Percentiles rank a stretch among this genome's conserved stretches.
These are phyloP conservation scores for Phytophthora europaea DNA, from an alignment of 352 stramenopile species.

Conservation along the genomic window DNA sequence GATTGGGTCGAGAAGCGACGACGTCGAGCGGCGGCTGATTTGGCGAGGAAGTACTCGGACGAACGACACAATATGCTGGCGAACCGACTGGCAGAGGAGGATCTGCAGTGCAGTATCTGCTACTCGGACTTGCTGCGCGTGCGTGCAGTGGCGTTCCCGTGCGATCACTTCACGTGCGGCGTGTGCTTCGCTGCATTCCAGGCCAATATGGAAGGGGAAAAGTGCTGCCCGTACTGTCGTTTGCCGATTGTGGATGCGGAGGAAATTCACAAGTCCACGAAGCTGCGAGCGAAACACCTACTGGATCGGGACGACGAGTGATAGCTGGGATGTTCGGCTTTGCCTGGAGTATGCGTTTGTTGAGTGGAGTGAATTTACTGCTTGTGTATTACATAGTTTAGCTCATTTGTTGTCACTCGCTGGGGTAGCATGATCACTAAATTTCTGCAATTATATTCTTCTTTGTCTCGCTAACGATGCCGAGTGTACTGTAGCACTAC, in stretches of 20 bases:
- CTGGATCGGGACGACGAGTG: conserved; percentile 40
- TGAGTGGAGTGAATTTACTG: conserved; percentile 4
- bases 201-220: conserved; percentile 55
- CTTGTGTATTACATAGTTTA: conserved; percentile 30
- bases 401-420: not conserved
- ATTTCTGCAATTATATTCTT: no score
- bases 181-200: conserved; percentile 68
- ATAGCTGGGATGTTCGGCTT: not conserved
- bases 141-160: conserved; percentile 65
- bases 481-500: no score
- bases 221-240: conserved; percentile 77
- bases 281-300: conserved; percentile 46
- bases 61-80: conserved; percentile 61
- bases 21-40: conserved; percentile 40
- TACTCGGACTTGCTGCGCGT: conserved; percentile 71
- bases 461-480: no score
- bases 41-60: conserved; percentile 56
- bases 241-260: conserved; percentile 43
- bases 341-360: not conserved
- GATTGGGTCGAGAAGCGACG: conserved; percentile 61
- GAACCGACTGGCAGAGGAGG: conserved; percentile 64
- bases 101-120: conserved; percentile 81
- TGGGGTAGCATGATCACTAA: not conserved
- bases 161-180: conserved; percentile 71
- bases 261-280: conserved; percentile 66